Evolutionary conservation across 345 rosid genomes (phyloP), one percentile per base, ranked within the genome.

Genomic region (Barbarea vulgaris): DNA sequence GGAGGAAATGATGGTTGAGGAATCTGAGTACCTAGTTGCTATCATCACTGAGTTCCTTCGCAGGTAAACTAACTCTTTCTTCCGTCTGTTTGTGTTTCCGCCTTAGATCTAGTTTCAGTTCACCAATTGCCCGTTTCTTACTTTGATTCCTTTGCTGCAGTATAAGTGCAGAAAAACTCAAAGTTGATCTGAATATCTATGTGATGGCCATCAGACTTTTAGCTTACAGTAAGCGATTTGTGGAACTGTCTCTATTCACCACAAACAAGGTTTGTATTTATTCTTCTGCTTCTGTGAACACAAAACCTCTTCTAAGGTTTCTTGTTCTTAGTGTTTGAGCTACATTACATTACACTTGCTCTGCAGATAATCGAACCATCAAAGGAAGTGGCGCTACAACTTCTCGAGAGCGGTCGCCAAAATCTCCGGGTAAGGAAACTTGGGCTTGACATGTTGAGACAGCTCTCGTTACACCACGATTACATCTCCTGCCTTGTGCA

Each of bases 371-470:
- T 96, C 21, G 97, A 93, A 74, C 97, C 96, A 39, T 96, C 99
- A 12, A 96, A 89, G 81, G 96, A 96, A 82, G 98, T 93, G 24
- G 98, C 99, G 44, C 56, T 93, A 80, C 96, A 96, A 77, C 91
- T 93, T 59, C 77, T 90, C 50, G 98, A 90, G 73, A 84, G 88
- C 2, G 98, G 98, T 72, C 67, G 88, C 56, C 92, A 91, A 69
- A 88, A 85, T 80, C 39, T 33, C 22, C 85, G 82, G 75, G 84
- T 86, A 47, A 86, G 96, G 87, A 93, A 96, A 84, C 84, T 96
- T 75, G 99, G 96, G 67, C 80, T 85, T 50, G 97, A 96, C 58
- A 96, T 96, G 97, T 74, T 93, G 80, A 88, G 98, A 80, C 98
- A 96, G 77, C 97, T 96, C 75, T 82, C 82, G 27, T 79, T 93